phyloP scores from a whole-genome alignment of 306 rosid genomes.

The Cucurbita maxima region DNA sequence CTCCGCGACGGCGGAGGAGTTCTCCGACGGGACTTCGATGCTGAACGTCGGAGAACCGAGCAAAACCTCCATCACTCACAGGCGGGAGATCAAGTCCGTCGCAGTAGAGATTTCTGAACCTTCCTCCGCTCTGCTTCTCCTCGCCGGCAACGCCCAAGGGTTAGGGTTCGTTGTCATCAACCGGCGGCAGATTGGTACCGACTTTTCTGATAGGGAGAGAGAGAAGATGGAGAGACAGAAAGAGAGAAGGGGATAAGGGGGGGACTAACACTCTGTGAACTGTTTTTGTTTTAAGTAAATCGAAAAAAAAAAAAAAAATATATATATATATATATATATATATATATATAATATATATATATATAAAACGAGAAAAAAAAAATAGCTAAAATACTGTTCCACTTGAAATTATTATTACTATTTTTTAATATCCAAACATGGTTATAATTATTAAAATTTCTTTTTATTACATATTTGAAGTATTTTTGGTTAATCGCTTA shows the following conservation, averaged over 20 bases:
- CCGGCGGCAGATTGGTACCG: conserved; percentile 6
- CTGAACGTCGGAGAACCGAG: conserved; percentile 2
- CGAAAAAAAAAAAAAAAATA: no score
- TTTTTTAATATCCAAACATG: no score
- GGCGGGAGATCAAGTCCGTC: neutral
- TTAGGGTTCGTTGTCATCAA: conserved; percentile 3
- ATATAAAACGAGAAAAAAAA: no score
- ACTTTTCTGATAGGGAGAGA: neutral
- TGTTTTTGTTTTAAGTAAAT: neutral
- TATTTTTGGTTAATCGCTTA: no score
- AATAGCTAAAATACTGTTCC: neutral
- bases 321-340: no score
- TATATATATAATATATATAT: no score
- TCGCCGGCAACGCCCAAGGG: neutral
- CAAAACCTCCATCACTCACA: conserved; percentile 6
- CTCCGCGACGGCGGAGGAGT: neutral
- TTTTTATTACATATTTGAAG: no score
- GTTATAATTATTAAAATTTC: no score
- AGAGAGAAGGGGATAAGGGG: neutral
- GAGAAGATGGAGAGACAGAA: neutral
- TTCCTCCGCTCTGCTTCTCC: neutral
- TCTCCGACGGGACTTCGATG: neutral
- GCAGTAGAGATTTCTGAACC: neutral
- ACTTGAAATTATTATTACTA: no score
- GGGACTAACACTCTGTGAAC: neutral